Conservation (phyloP, 1,284 basidiomycete genomes). For the Kalmanozyma brasiliensis region DNA sequence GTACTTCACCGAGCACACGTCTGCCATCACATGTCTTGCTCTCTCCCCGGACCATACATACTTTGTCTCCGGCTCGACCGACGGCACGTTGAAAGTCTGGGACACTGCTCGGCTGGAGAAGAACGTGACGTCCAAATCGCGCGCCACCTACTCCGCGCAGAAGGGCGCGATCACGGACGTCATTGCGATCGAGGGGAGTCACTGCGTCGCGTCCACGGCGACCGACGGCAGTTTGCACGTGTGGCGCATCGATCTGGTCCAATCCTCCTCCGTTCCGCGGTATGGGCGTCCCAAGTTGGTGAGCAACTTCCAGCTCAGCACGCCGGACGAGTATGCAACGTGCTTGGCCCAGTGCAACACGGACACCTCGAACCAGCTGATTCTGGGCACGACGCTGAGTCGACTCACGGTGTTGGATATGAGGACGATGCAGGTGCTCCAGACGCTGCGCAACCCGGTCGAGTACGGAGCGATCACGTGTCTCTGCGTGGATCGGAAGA, state of each 20-base stretch:
- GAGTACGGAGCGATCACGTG: conserved; percentile 87
- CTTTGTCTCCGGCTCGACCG: conserved; percentile 88
- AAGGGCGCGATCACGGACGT: conserved; percentile 66
- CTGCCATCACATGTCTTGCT: conserved; percentile 77
- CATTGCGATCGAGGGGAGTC: conserved; percentile 67
- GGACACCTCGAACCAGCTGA: conserved; percentile 70
- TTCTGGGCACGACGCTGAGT: conserved; percentile 86
- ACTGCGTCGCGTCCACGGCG: conserved; percentile 69
- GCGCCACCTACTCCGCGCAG: conserved; percentile 68
- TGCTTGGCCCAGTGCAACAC: conserved; percentile 52
- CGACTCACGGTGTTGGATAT: conserved; percentile 83
- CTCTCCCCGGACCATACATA: conserved; percentile 94
- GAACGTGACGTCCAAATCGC: conserved; percentile 72
- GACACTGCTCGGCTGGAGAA: conserved; percentile 81
- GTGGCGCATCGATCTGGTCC: conserved; percentile 67
- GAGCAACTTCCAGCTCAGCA: conserved; percentile 66
- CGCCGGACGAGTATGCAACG: conserved; percentile 66
- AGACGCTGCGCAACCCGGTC: conserved; percentile 82
- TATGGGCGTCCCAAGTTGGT: conserved; percentile 68
- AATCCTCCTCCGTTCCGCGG: conserved; percentile 64
- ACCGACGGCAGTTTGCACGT: conserved; percentile 69
- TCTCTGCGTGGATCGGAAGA: conserved; percentile 79
- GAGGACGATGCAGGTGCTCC: conserved; percentile 81
- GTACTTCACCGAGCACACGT: conserved; percentile 69
- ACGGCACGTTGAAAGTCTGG: conserved; percentile 85